phyloP scores from a whole-genome alignment of 1,284 basidiomycete genomes.

The Trichosporon inkin region DNA sequence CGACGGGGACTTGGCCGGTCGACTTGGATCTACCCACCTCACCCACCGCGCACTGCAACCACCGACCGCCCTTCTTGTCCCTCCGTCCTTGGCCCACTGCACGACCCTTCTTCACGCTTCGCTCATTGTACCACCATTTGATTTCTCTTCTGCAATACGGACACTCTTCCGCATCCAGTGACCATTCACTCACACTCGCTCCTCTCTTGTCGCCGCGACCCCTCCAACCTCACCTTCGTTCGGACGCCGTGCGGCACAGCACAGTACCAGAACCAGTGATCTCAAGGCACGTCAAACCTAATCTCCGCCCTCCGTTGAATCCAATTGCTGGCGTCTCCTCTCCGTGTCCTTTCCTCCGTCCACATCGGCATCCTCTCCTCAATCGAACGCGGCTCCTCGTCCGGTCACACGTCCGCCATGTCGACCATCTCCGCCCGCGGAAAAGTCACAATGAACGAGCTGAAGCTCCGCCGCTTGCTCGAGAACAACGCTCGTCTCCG shows the following conservation, averaged over 20 bases:
- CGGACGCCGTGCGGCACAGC: too few species aligned
- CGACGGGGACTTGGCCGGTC: too few species aligned
- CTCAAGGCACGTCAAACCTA: too few species aligned
- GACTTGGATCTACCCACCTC: background rate
- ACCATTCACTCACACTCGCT: background rate
- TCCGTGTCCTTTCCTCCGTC: background rate
- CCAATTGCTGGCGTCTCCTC: background rate
- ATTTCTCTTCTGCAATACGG: background rate
- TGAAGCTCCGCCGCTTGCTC: constrained; percentile 85
- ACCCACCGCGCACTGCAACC: background rate
- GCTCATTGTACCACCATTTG: constrained; percentile 4
- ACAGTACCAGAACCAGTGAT: too few species aligned
- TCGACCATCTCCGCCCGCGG: constrained; percentile 29
- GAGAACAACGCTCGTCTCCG: constrained; percentile 91
- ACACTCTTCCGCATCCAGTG: background rate
- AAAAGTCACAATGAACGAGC: constrained; percentile 75
- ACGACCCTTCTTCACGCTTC: background rate
- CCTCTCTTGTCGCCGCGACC: too few species aligned
- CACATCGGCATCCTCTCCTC: background rate
- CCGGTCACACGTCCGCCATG: background rate
- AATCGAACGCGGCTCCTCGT: background rate
- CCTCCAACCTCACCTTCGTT: too few species aligned
- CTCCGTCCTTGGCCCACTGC: background rate
- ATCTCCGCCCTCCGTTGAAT: too few species aligned
- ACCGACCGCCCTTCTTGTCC: background rate